Percentiles rank a stretch among this genome's conserved stretches.
These are phyloP conservation scores for Gardenia jasminoides DNA, from an alignment of 257 asterid species.

Conservation along the genomic window DNA sequence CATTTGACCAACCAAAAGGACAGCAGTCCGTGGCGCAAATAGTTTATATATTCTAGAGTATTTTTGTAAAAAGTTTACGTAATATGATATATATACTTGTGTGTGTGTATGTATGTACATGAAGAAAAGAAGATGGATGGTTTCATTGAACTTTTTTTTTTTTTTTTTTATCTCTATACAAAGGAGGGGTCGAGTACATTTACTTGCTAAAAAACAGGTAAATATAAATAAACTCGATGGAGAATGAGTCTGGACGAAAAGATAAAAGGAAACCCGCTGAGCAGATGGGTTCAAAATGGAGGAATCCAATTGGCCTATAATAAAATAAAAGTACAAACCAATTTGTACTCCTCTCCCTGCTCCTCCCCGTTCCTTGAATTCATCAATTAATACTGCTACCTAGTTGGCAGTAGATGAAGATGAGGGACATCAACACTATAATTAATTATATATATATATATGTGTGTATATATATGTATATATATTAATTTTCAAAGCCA, in stretches of 20 bases:
- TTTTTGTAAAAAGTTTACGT: not conserved
- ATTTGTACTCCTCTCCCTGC: not conserved
- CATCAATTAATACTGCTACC: not conserved
- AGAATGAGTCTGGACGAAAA: not conserved
- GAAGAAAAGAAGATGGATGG: not conserved
- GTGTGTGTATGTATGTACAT: too few relatives aligned
- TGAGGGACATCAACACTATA: too few relatives aligned
- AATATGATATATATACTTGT: too few relatives aligned
- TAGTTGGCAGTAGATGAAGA: not conserved
- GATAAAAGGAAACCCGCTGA: not conserved
- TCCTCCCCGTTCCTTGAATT: not conserved
- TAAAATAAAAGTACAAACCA: not conserved
- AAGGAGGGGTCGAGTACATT: slow-evolving; percentile 12
- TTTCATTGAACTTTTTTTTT: slow-evolving; percentile 7
- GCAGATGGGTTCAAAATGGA: slow-evolving; percentile 12
- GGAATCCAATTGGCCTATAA: not conserved
- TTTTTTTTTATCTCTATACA: slow-evolving; percentile 15
- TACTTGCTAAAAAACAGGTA: not conserved
- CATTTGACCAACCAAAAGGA: too few relatives aligned
- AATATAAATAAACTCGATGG: slow-evolving; percentile 1
- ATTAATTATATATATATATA: too few relatives aligned
- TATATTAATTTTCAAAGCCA: slow-evolving; percentile 31
- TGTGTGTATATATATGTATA: too few relatives aligned
- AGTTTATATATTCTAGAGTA: too few relatives aligned
- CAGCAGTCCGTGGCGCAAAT: too few relatives aligned